A percentile compares a stretch with the other conserved stretches of the same genome.
Conservation (phyloP, 768 basidiomycete species). For the Xerocomellus dryophilus region DNA sequence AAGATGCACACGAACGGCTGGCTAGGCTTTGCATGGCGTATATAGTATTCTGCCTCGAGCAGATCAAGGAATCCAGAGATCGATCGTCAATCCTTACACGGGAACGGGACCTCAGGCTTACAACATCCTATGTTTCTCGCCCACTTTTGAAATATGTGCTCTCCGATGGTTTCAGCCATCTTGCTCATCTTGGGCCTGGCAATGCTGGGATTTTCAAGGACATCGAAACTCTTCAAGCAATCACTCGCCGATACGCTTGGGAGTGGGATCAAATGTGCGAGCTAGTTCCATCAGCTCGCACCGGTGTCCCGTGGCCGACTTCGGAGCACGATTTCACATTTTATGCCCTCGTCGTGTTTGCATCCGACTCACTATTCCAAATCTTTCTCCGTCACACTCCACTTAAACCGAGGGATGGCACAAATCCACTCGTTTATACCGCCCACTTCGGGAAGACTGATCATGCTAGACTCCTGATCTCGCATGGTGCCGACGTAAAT, state of each 20-base stretch:
- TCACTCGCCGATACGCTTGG: not conserved
- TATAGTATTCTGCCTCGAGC: not conserved
- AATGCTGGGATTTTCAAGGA: not conserved
- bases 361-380: not conserved
- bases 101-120: not conserved
- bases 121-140: not conserved
- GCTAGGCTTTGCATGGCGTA: slow-evolving; percentile 10
- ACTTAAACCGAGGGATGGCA: not conserved
- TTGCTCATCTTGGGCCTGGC: not conserved
- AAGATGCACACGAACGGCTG: slow-evolving; percentile 1
- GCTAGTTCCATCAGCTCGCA: not conserved
- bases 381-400: not conserved
- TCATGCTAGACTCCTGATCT: not conserved
- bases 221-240: not conserved
- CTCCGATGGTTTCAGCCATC: not conserved
- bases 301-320: not conserved
- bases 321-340: not conserved
- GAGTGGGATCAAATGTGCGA: slow-evolving; percentile 4
- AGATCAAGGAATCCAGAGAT: not conserved
- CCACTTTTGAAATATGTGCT: slow-evolving; percentile 6
- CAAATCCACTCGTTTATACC: slow-evolving; percentile 5
- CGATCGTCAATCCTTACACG: not conserved
- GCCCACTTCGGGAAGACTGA: not conserved
- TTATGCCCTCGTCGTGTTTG: slow-evolving; percentile 2
- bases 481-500: not conserved